phyloP scores from a whole-genome alignment of 352 stramenopile genomes.

The Globisporangium okanoganense region DNA sequence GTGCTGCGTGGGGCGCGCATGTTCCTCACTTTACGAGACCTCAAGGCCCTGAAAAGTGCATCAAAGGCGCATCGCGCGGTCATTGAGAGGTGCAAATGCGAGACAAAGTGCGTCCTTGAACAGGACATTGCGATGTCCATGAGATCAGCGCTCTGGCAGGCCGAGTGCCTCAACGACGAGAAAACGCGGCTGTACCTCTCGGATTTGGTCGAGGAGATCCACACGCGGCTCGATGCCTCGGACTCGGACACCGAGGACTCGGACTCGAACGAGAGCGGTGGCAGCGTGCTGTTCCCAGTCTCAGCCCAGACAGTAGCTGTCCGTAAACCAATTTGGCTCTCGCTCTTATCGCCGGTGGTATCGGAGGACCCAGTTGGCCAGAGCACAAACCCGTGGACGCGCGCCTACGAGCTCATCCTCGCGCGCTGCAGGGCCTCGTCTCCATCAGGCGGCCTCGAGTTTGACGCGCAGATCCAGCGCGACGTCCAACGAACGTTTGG shows the following conservation, averaged over 20 bases:
- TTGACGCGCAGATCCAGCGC: conserved; percentile 56
- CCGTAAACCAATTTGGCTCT: conserved; percentile 11
- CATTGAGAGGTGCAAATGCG: conserved; percentile 24
- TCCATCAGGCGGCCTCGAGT: conserved; percentile 30
- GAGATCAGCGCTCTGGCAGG: conserved; percentile 38
- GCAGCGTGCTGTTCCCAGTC: not conserved
- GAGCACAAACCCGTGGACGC: conserved; percentile 12
- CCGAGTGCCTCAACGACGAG: conserved; percentile 42
- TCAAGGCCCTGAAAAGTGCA: conserved; percentile 31
- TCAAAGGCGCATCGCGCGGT: conserved; percentile 26
- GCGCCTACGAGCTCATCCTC: conserved; percentile 52
- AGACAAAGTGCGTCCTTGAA: conserved; percentile 23
- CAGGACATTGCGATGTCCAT: conserved; percentile 9
- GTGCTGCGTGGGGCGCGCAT: conserved; percentile 18
- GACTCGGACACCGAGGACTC: conserved; percentile 23
- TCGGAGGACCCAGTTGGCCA: conserved; percentile 9
- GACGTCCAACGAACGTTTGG: conserved; percentile 74
- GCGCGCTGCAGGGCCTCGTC: conserved; percentile 32
- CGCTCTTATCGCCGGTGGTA: not conserved
- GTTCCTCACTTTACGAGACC: conserved; percentile 48
- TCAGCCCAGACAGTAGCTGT: not conserved
- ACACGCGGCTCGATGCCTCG: conserved; percentile 31
- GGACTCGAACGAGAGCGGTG: not conserved
- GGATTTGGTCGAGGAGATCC: conserved; percentile 55
- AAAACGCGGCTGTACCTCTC: conserved; percentile 41